Conservation (phyloP, 2,329 filamentous ascomycete species). For the Hypoxylon sp. region DNA sequence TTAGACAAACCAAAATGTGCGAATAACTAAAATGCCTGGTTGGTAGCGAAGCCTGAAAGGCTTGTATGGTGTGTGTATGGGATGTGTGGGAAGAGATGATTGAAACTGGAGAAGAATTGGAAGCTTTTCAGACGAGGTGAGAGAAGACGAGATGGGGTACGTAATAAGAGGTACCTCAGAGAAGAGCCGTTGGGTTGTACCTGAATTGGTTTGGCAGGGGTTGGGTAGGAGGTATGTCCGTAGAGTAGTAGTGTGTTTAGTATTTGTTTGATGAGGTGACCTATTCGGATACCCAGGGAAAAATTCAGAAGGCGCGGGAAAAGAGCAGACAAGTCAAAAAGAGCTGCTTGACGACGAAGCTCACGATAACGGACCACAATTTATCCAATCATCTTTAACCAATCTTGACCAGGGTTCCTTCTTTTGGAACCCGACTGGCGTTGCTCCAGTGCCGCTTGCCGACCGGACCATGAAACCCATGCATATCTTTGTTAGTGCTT, state of each 20-base stretch:
- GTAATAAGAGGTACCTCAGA: slow-evolving; percentile 33
- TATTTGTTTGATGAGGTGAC: slow-evolving; percentile 31
- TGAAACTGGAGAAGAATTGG: slow-evolving; percentile 32
- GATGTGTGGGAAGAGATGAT: slow-evolving; percentile 29
- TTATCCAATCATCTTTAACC: slow-evolving; percentile 35
- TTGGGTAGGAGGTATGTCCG: slow-evolving; percentile 27
- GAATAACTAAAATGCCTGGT: slow-evolving; percentile 30
- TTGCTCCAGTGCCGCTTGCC: slow-evolving; percentile 45
- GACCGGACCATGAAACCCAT: slow-evolving; percentile 15
- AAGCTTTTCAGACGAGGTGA: slow-evolving; percentile 20
- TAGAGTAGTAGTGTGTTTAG: slow-evolving; percentile 28
- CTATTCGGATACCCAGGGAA: slow-evolving; percentile 22
- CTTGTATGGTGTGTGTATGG: slow-evolving; percentile 13
- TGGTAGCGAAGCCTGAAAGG: slow-evolving; percentile 26
- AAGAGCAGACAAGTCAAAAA: slow-evolving; percentile 20
- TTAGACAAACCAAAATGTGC: slow-evolving; percentile 24
- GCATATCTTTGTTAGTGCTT: slow-evolving; percentile 20
- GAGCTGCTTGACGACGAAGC: slow-evolving; percentile 40
- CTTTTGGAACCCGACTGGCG: slow-evolving; percentile 36
- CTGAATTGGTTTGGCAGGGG: slow-evolving; percentile 32
- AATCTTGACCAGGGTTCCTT: slow-evolving; percentile 32
- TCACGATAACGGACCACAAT: slow-evolving; percentile 44
- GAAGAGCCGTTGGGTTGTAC: slow-evolving; percentile 36
- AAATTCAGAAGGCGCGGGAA: slow-evolving; percentile 22
- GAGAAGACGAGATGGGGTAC: slow-evolving; percentile 34